Evolutionary conservation across 768 basidiomycete species (phyloP), one percentile per base, ranked within the genome.

Genomic region (Exidia glandulosa): DNA sequence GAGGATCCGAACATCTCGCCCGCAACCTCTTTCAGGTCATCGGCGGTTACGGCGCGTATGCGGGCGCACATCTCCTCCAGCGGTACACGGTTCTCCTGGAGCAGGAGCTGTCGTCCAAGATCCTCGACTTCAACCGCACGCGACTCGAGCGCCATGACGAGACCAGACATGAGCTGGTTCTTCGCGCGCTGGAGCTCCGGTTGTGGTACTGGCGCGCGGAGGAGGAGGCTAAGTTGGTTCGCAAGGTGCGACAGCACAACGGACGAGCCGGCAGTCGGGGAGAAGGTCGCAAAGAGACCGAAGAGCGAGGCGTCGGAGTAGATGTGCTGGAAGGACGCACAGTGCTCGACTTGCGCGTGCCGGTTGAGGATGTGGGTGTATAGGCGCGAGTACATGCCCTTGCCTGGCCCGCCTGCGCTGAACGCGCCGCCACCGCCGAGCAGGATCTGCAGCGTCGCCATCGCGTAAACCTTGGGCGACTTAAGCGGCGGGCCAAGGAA

Each of bases 361-460:
- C 90, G 88, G 71, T 98, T 97, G 60, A 98, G 84, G 67, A 98
- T 92, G 69, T 93, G 86, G 10, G 93, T 95, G 76, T 98, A 97
- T 31, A 97, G 75, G 29, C 95, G 87, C 33, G 94, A 93, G 78
- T 96, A 98, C 95, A 98, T 98, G 66, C 95, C 95, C 76, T 98
- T 98, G 16, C 95, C 95, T 2, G 95, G 95, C 3, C 95, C 95
- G 63, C 95, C 93, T 16, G 95, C 95, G 34, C 94, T 96, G 79
- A 99, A 99, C 70, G 87, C 90, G 19, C 94, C 94, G 7, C 95
- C 95, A 1, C 95, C 95, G 32, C 95, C 95, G 16, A 99, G 82
- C 48, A 98, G 81, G 29, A 94, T 87, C 69, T 99, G 95, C 75
- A 98, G 87, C 2, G 90, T 92, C 23, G 95, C 95, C 19, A 95